A percentile compares a stretch with the other conserved stretches of the same genome.
These are phyloP conservation scores for Ajuga chamaepitys DNA, from an alignment of 257 asterid genomes.

Conservation along the genomic window DNA sequence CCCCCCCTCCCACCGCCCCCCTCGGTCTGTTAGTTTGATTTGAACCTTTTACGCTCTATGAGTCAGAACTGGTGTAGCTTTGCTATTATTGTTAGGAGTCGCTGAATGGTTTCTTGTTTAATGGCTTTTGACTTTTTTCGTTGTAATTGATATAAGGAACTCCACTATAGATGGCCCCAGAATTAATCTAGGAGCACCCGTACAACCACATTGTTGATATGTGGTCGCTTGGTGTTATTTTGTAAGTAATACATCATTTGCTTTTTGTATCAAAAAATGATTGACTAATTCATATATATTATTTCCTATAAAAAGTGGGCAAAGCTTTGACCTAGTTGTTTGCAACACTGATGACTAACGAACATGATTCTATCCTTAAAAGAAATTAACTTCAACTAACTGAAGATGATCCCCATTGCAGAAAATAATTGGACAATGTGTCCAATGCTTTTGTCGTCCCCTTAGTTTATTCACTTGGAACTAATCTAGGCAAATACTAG, in stretches of 20 bases:
- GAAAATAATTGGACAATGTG: constrained; percentile 5
- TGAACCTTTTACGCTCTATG: too few relatives aligned
- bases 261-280: neutral
- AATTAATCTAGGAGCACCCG: constrained; percentile 98
- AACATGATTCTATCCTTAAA: neutral
- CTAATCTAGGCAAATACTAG: constrained; percentile 4
- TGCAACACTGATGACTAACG: constrained; percentile 3
- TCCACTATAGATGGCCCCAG: constrained; percentile 99
- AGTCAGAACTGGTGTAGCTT: too few relatives aligned
- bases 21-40: too few relatives aligned
- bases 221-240: constrained; percentile 99
- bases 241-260: constrained; percentile 45
- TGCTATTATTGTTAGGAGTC: constrained; percentile 7
- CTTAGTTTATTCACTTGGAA: constrained; percentile 12
- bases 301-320: neutral
- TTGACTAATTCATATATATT: neutral
- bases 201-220: constrained; percentile 98
- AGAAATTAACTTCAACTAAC: neutral
- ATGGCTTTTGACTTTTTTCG: constrained; percentile 16
- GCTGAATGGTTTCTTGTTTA: constrained; percentile 12
- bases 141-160: constrained; percentile 51
- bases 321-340: neutral
- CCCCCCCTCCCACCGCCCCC: too few relatives aligned
- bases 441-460: neutral
- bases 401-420: neutral